Conservation (phyloP, 495 filamentous ascomycete genomes). For the Talaromyces borbonicus region DNA sequence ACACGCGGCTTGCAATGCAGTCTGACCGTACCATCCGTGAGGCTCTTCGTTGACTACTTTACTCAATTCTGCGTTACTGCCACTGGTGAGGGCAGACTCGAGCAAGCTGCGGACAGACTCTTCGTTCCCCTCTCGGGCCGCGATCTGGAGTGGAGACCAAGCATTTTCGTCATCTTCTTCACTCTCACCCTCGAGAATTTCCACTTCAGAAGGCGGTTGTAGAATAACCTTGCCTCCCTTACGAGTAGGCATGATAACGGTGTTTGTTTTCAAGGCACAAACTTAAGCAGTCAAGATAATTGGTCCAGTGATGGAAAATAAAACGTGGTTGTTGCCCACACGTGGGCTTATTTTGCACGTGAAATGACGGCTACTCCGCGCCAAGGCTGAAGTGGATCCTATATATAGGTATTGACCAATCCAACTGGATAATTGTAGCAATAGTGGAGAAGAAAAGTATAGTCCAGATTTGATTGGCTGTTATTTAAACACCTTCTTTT, state of each 20-base stretch:
- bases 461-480: constrained; percentile 1
- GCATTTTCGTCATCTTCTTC: constrained; percentile 4
- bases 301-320: too few relatives aligned
- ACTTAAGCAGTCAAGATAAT: too few relatives aligned
- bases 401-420: too few relatives aligned
- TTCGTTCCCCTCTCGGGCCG: constrained; percentile 11
- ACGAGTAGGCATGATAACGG: neutral
- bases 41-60: constrained; percentile 1
- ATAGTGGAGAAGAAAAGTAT: too few relatives aligned
- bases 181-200: constrained; percentile 3
- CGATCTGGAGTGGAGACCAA: constrained; percentile 7
- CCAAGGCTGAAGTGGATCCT: neutral
- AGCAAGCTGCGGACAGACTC: constrained; percentile 4
- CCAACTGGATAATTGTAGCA: too few relatives aligned
- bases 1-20: constrained; percentile 25
- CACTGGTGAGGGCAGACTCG: neutral
- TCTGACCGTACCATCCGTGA: constrained; percentile 9
- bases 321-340: too few relatives aligned
- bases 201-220: neutral
- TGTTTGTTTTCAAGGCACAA: too few relatives aligned
- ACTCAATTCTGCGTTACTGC: neutral
- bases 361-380: too few relatives aligned
- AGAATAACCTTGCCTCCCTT: constrained; percentile 4
- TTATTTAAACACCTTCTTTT: neutral
- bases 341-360: too few relatives aligned